Base-by-base conservation (phyloP, 2,329 filamentous ascomycete species). In the Colletotrichum destructivum region DNA sequence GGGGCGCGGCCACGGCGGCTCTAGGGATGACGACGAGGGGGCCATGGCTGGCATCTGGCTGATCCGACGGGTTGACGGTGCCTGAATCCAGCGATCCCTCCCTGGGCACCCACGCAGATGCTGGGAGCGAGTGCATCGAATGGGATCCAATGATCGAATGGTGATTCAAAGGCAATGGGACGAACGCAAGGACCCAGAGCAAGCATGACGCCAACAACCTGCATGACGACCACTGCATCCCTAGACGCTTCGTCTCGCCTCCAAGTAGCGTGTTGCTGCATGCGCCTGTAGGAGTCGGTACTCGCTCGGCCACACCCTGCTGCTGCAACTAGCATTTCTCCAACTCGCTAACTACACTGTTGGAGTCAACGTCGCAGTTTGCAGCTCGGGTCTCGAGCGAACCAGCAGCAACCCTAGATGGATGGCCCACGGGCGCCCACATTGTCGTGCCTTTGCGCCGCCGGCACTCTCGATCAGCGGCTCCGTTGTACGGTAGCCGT, bases 101-200 rank as follows among this genome's bases (percentile, higher is more conserved):
- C 66, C 69, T 69, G 69, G 69, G 69, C 69, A 71, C 40, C 51
- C 51, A 71, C 59, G 59, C 65, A 64, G 65, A 69, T 54, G 16
- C 26, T 63, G 31, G 51, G 38, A 49, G 63, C 44, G 46, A 18
- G 54, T n/a, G 23, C 23, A 44, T 49, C 40, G 42, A 54, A 52
- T 9, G 38, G 56, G 38, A 46, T 26, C 46, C 51, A 63, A 69
- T 51, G 38, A 69, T 23, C 65, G 65, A 64, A 69, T 60, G 47
- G 40, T 42, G 60, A 47, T 63, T 56, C 65, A 51, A 59, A 56
- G 55, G 54, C 35, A 42, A 69, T 51, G 31, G 46, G 46, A 63
- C 46, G 59, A 69, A 71, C 59, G 40, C 51, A 52, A 63, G 38
- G 52, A 62, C 49, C 35, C 12, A 21, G 35, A 40, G 46, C 55